Evolutionary conservation across 2,329 filamentous ascomycete genomes (phyloP).

Genomic region (Colletotrichum acutatum): DNA sequence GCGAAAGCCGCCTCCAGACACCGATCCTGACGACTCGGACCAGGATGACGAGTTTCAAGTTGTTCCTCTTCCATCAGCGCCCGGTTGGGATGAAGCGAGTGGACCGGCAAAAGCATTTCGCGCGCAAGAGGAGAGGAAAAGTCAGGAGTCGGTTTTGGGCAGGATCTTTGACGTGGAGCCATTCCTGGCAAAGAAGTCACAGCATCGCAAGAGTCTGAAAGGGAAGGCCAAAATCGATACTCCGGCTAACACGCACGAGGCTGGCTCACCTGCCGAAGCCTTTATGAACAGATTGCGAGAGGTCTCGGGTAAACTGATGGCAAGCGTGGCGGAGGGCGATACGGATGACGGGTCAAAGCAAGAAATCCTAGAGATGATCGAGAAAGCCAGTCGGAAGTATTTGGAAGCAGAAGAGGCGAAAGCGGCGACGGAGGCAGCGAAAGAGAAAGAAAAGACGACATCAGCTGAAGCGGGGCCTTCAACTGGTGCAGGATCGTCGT

Average conservation of each 20-base stretch:
- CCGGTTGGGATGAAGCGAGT: constrained; percentile 40
- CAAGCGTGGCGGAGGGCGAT: constrained; percentile 46
- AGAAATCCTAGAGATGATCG: constrained; percentile 61
- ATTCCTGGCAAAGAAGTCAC: constrained; percentile 48
- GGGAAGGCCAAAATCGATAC: constrained; percentile 31
- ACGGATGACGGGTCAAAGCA: constrained; percentile 51
- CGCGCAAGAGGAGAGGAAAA: constrained; percentile 64
- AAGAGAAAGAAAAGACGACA: background rate
- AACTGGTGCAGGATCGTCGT: constrained; percentile 1
- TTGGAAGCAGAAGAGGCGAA: constrained; percentile 52
- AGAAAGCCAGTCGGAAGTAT: constrained; percentile 62
- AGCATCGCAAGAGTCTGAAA: constrained; percentile 37
- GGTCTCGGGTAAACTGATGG: constrained; percentile 56
- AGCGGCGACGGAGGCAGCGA: constrained; percentile 9
- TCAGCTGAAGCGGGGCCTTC: background rate
- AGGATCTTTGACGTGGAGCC: constrained; percentile 64
- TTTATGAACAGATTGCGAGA: constrained; percentile 53
- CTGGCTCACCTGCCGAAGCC: constrained; percentile 38
- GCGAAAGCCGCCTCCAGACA: constrained; percentile 48
- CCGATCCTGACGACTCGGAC: constrained; percentile 61
- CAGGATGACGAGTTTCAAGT: constrained; percentile 66
- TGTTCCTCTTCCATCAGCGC: constrained; percentile 44
- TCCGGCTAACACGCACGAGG: background rate
- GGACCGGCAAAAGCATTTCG: constrained; percentile 58
- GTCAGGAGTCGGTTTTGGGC: constrained; percentile 64